phyloP scores from a whole-genome alignment of 129 eudicot species.

The Tagetes patula region DNA sequence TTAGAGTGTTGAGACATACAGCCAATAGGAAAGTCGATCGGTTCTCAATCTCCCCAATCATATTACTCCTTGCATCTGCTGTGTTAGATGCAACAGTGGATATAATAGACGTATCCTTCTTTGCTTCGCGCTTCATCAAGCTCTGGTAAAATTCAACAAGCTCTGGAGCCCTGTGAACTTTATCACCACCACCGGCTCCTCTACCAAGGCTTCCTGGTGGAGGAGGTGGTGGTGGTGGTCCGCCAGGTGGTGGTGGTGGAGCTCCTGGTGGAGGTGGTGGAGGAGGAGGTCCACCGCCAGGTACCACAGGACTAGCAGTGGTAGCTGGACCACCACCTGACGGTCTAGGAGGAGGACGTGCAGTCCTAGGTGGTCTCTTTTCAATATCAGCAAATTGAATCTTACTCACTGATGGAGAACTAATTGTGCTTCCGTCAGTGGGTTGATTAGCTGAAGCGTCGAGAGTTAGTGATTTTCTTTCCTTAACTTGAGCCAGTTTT shows the following conservation, averaged over 20 bases:
- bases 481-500: slow-evolving; percentile 80
- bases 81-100: slow-evolving; percentile 52
- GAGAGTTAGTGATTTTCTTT: slow-evolving; percentile 46
- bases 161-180: slow-evolving; percentile 98
- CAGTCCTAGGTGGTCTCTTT: slow-evolving; percentile 81
- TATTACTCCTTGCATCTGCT: slow-evolving; percentile 86
- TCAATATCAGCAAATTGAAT: slow-evolving; percentile 75
- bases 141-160: slow-evolving; percentile 92
- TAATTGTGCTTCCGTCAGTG: slow-evolving; percentile 31
- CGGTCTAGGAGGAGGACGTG: slow-evolving; percentile 89
- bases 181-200: slow-evolving; percentile 71
- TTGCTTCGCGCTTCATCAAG: slow-evolving; percentile 96
- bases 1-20: slow-evolving; percentile 40
- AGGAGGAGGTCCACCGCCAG: slow-evolving; percentile 77
- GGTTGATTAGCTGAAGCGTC: slow-evolving; percentile 51
- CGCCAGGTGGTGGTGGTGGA: slow-evolving; percentile 82
- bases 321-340: slow-evolving; percentile 46
- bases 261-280: slow-evolving; percentile 95
- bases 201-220: slow-evolving; percentile 74
- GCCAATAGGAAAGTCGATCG: slow-evolving; percentile 97
- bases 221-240: slow-evolving; percentile 81
- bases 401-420: slow-evolving; percentile 60
- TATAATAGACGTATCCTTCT: slow-evolving; percentile 73
- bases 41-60: slow-evolving; percentile 98
- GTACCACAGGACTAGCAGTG: slow-evolving; percentile 30